These are phyloP conservation scores for Prunus persica DNA, from an alignment of 306 rosid genomes.

Conservation along the genomic window DNA sequence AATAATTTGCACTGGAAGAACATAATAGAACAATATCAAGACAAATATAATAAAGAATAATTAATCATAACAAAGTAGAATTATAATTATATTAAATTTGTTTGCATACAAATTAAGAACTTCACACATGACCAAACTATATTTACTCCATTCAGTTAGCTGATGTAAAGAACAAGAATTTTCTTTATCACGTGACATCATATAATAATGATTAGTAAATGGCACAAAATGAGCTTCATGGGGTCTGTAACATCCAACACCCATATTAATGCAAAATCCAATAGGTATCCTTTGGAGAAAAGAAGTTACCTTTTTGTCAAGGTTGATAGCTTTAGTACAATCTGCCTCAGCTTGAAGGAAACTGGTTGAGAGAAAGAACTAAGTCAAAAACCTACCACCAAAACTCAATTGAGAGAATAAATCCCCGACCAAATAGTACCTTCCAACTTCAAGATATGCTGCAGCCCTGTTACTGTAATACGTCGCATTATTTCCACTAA, in stretches of 20 bases:
- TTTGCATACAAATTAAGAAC: not conserved
- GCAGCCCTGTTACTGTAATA: slow-evolving; percentile 94
- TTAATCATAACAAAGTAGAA: not conserved
- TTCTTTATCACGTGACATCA: not conserved
- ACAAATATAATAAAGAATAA: not conserved
- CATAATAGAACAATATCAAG: not conserved
- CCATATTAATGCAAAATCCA: not conserved
- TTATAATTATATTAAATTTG: not conserved
- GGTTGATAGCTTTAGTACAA: slow-evolving; percentile 71
- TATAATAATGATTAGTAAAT: not conserved
- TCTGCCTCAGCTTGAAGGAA: slow-evolving; percentile 85
- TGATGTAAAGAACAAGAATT: not conserved
- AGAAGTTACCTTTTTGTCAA: slow-evolving; percentile 78
- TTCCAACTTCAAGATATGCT: slow-evolving; percentile 77
- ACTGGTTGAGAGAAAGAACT: slow-evolving; percentile 41
- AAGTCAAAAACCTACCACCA: slow-evolving; percentile 29
- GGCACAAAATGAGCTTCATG: not conserved
- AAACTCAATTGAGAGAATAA: slow-evolving; percentile 13
- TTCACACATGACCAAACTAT: not conserved
- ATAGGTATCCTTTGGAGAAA: not conserved
- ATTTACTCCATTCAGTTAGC: not conserved
- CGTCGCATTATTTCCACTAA: slow-evolving; percentile 65
- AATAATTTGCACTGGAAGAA: not conserved
- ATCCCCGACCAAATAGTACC: slow-evolving; percentile 40
- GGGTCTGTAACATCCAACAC: not conserved